phyloP scores from a whole-genome alignment of 192 early-diverging fungal species.

The Coemansia asiatica region DNA sequence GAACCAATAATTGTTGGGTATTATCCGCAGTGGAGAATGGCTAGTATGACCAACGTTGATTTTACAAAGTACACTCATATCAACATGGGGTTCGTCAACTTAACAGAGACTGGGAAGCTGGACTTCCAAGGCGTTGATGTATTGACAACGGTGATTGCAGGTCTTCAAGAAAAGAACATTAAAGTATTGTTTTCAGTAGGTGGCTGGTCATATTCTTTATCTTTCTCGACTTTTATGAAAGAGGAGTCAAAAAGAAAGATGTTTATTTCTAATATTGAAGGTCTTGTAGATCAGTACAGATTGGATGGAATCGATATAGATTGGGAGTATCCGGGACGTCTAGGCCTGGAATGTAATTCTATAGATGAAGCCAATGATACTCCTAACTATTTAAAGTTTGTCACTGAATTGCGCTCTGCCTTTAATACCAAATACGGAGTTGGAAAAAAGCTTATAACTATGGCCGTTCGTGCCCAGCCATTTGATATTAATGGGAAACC shows the following conservation, averaged over 20 bases:
- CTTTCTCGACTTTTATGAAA: too few relatives aligned
- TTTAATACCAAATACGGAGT: slow-evolving; percentile 25
- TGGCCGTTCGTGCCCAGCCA: slow-evolving; percentile 64
- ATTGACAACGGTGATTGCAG: too few relatives aligned
- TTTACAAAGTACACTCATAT: background rate
- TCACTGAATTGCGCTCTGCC: slow-evolving; percentile 5
- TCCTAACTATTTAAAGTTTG: background rate
- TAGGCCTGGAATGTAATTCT: background rate
- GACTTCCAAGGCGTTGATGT: too few relatives aligned
- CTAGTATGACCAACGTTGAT: background rate
- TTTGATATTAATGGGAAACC: slow-evolving; percentile 57
- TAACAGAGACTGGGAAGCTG: background rate
- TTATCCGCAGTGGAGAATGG: background rate
- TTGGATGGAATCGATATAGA: background rate
- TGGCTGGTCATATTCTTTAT: too few relatives aligned
- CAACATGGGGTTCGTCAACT: background rate
- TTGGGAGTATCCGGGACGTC: background rate
- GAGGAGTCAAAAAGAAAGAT: too few relatives aligned
- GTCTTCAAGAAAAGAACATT: too few relatives aligned
- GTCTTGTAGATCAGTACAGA: too few relatives aligned
- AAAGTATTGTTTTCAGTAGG: too few relatives aligned
- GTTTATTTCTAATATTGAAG: too few relatives aligned
- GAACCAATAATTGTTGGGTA: background rate
- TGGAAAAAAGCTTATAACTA: slow-evolving; percentile 59
- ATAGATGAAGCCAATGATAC: background rate